Conservation (phyloP, 176 grass and related monocot species). For the Ananas comosus region DNA sequence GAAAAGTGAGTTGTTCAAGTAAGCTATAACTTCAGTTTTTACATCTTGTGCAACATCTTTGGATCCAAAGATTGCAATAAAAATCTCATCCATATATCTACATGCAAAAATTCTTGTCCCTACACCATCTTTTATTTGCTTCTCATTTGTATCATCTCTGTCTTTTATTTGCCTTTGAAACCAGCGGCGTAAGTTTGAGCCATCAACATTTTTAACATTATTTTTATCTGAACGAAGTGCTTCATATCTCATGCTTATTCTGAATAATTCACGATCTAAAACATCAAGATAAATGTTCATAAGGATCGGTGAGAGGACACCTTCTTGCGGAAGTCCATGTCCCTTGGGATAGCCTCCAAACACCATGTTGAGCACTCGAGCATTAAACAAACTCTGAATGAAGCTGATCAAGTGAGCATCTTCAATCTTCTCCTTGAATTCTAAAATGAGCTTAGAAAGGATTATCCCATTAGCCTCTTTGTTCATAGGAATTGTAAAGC, state of each 20-base stretch:
- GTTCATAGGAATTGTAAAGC: slow-evolving; percentile 70
- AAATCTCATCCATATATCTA: slow-evolving; percentile 95
- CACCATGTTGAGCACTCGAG: slow-evolving; percentile 63
- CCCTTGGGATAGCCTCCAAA: slow-evolving; percentile 85
- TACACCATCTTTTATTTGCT: slow-evolving; percentile 17
- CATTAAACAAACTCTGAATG: slow-evolving; percentile 75
- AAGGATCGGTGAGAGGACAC: slow-evolving; percentile 70
- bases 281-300: slow-evolving; percentile 89
- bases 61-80: slow-evolving; percentile 69
- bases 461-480: slow-evolving; percentile 53
- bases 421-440: slow-evolving; percentile 68
- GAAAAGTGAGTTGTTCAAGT: slow-evolving; percentile 48
- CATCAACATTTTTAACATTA: slow-evolving; percentile 17
- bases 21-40: slow-evolving; percentile 58
- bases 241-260: slow-evolving; percentile 81
- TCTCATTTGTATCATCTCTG: slow-evolving; percentile 17
- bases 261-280: slow-evolving; percentile 70
- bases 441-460: slow-evolving; percentile 45
- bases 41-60: slow-evolving; percentile 47
- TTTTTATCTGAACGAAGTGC: slow-evolving; percentile 33
- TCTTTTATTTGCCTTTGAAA: slow-evolving; percentile 74
- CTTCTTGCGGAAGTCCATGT: slow-evolving; percentile 87
- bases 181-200: slow-evolving; percentile 63
- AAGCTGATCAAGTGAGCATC: slow-evolving; percentile 45
- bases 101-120: slow-evolving; percentile 52